These are phyloP conservation scores for Phytophthora tentaculata DNA, from an alignment of 352 stramenopile species.

Conservation along the genomic window DNA sequence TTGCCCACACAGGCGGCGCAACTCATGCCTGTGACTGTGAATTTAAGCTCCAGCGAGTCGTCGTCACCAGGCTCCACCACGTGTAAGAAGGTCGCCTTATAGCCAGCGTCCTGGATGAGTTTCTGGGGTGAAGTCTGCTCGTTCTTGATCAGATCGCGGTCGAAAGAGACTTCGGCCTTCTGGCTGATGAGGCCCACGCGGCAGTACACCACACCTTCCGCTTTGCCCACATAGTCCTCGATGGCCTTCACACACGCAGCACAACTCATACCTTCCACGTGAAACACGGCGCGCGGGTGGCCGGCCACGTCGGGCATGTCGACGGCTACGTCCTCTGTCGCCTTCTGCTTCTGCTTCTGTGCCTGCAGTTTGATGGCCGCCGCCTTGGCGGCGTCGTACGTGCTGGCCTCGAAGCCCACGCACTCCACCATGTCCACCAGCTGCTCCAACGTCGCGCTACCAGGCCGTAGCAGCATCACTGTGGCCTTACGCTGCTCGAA, in stretches of 20 bases:
- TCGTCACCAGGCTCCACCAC: conserved; percentile 76
- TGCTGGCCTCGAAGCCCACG: conserved; percentile 65
- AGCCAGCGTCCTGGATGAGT: conserved; percentile 79
- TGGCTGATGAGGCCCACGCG: conserved; percentile 86
- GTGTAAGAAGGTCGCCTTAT: conserved; percentile 81
- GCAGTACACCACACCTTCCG: conserved; percentile 72
- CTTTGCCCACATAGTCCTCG: conserved; percentile 75
- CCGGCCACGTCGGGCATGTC: conserved; percentile 40
- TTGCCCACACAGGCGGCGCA: conserved; percentile 65
- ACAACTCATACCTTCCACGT: conserved; percentile 88
- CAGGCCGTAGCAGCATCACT: conserved; percentile 52
- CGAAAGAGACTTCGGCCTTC: conserved; percentile 87
- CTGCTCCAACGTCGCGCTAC: conserved; percentile 63
- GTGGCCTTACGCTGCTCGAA: conserved; percentile 78
- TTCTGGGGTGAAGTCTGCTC: conserved; percentile 53
- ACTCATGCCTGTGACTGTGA: conserved; percentile 75
- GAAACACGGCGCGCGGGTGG: conserved; percentile 81
- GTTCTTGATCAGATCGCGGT: conserved; percentile 69
- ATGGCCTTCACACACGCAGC: conserved; percentile 89
- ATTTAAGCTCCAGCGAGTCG: conserved; percentile 84
- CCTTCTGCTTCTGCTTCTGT: conserved; percentile 42
- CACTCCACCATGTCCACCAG: conserved; percentile 83
- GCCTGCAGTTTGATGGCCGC: conserved; percentile 56
- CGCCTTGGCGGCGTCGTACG: conserved; percentile 62
- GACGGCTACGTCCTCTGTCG: conserved; percentile 35